These are phyloP conservation scores for Septoria linicola DNA, from an alignment of 2,329 filamentous ascomycete genomes.

Conservation along the genomic window DNA sequence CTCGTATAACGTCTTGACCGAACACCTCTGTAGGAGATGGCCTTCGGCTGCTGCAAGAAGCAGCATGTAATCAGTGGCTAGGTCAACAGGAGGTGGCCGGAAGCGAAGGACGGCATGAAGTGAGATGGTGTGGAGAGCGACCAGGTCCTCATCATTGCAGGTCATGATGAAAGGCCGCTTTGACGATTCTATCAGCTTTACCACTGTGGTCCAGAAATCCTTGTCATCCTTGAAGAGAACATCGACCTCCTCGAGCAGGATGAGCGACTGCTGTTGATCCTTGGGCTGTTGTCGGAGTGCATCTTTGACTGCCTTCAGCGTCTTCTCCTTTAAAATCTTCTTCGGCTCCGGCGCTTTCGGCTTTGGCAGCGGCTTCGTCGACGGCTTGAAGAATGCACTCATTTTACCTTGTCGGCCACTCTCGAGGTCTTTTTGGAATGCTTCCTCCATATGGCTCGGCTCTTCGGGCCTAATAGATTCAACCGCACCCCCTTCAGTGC, in stretches of 20 bases:
- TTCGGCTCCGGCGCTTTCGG: constrained; percentile 36
- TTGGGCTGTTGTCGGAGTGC: constrained; percentile 40
- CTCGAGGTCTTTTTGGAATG: constrained; percentile 58
- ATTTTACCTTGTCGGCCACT: constrained; percentile 75
- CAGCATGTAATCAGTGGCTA: constrained; percentile 77
- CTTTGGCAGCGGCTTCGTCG: constrained; percentile 40
- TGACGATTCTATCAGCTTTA: constrained; percentile 75
- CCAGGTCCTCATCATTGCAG: constrained; percentile 84
- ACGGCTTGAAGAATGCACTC: constrained; percentile 71
- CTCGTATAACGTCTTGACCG: constrained; percentile 68
- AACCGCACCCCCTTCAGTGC: constrained; percentile 27
- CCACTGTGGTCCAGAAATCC: constrained; percentile 85
- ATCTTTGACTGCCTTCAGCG: constrained; percentile 29
- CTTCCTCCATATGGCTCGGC: constrained; percentile 42
- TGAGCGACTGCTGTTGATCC: constrained; percentile 85
- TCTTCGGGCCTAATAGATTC: constrained; percentile 38
- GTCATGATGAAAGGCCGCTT: constrained; percentile 93
- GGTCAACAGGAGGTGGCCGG: constrained; percentile 60
- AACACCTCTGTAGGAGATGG: constrained; percentile 68
- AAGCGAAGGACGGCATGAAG: constrained; percentile 84
- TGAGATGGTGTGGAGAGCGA: constrained; percentile 72
- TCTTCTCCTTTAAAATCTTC: constrained; percentile 29
- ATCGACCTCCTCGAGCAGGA: constrained; percentile 91
- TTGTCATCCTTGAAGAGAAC: constrained; percentile 93
- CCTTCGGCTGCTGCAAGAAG: constrained; percentile 85